phyloP scores from a whole-genome alignment of 2,329 filamentous ascomycete species.

The Aspergillus uvarum region DNA sequence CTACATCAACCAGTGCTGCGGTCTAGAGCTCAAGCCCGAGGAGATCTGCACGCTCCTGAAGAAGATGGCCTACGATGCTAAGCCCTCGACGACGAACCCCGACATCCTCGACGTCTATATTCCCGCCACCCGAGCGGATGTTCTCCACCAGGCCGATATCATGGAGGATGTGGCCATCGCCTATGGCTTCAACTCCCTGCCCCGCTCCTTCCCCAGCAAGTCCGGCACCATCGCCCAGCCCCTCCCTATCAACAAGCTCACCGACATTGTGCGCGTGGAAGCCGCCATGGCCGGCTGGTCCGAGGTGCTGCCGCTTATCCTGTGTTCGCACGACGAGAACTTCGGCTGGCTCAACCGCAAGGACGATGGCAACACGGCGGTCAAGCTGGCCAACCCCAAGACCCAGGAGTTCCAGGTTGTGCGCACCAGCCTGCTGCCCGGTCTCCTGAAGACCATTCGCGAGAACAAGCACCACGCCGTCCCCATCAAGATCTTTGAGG shows the following conservation, averaged over 20 bases:
- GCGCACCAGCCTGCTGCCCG: conserved; percentile 79
- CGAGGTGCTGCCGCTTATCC: conserved; percentile 92
- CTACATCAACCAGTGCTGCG: conserved; percentile 92
- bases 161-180: conserved; percentile 98
- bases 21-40: conserved; percentile 70
- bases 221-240: conserved; percentile 83
- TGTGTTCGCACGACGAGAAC: conserved; percentile 98
- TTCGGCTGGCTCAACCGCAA: conserved; percentile 90
- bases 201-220: conserved; percentile 80
- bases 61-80: conserved; percentile 86
- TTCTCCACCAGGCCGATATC: conserved; percentile 94
- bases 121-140: conserved; percentile 86
- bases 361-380: conserved; percentile 79
- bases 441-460: conserved; percentile 86
- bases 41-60: conserved; percentile 76
- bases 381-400: conserved; percentile 89
- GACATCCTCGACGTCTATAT: conserved; percentile 78
- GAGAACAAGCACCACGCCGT: conserved; percentile 89
- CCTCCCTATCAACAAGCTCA: conserved; percentile 88
- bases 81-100: conserved; percentile 66
- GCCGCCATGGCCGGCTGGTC: conserved; percentile 93
- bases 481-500: conserved; percentile 90
- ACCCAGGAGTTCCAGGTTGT: conserved; percentile 92
- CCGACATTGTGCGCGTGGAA: conserved; percentile 85
- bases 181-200: conserved; percentile 96